A percentile compares a stretch with the other conserved stretches of the same genome.
Evolutionary conservation across 1,284 basidiomycete genomes (phyloP).

Genomic region (Moniliella sp.): DNA sequence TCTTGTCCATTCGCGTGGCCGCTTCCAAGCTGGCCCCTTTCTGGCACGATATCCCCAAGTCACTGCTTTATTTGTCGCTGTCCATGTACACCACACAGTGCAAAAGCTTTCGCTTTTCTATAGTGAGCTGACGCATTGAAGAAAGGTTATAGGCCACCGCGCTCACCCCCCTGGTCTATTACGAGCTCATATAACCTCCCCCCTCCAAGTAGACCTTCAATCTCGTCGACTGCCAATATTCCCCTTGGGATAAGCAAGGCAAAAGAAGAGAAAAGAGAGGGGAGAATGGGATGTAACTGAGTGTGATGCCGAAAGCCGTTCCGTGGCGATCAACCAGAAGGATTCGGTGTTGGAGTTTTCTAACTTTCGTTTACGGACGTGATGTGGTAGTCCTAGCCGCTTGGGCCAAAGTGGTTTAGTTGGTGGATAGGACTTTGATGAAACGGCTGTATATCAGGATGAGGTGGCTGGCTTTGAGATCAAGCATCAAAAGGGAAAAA

Average conservation of each 20-base stretch:
- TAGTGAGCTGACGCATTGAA: constrained; percentile 72
- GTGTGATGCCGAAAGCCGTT: constrained; percentile 58
- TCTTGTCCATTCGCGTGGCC: constrained; percentile 25
- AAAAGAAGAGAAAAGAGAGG: constrained; percentile 40
- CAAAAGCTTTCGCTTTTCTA: constrained; percentile 81
- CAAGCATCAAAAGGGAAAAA: too few species aligned
- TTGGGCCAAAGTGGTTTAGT: constrained; percentile 22
- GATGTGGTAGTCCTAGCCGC: too few species aligned
- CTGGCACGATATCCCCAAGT: constrained; percentile 1
- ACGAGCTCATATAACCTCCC: constrained; percentile 7
- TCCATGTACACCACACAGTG: too few species aligned
- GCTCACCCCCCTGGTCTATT: constrained; percentile 24
- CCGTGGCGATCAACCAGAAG: constrained; percentile 55
- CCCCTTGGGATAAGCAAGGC: constrained; percentile 5
- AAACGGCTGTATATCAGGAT: constrained; percentile 59
- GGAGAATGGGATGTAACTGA: constrained; percentile 62
- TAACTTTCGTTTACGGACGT: constrained; percentile 38
- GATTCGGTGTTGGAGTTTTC: constrained; percentile 76
- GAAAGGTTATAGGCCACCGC: constrained; percentile 10
- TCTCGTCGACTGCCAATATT: background rate
- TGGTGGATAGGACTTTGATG: constrained; percentile 59
- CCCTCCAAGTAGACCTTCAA: background rate
- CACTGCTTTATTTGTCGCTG: constrained; percentile 34
- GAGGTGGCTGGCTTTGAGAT: constrained; percentile 66
- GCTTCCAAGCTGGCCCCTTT: constrained; percentile 12